Base-by-base conservation (phyloP, 2,329 filamentous ascomycete genomes). In the Dothiorella sarmentorum region DNA sequence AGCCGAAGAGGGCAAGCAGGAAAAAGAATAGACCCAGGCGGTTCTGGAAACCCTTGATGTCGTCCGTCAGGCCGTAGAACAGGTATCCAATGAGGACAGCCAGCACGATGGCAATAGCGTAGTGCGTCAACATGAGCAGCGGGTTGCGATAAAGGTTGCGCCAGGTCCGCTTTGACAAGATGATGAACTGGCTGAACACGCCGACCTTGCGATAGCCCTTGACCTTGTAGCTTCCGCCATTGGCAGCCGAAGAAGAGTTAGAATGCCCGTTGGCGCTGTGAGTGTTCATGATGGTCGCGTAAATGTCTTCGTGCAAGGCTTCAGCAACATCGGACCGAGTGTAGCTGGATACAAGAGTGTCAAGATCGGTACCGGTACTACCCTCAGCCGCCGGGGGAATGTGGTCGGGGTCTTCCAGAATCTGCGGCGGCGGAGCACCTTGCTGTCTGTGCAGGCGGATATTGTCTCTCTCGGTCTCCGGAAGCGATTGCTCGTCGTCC, bases 11-110 rank as follows among this genome's bases (percentile, higher is more conserved):
- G 0, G 94, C 91, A 1, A 99, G 82, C 31, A 99, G 82, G 78
- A 99, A 99, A 79, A 99, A 96, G 82, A 99, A 99, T 13, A 99
- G 84, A 62, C 94, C 94, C 4, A 99, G 85, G 18, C 94, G 85
- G 73, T 99, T 99, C 73, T 99, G 94, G 82, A 99, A 99, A 31
- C 95, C 94, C 62, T 91, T 88, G 65, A 99, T 96, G 68, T 99
- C 92, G 68, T 96, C 91, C 0, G 92, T 96, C 47, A 99, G 80
- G 2, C 93, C 94, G 67, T 97, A 99, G 78, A 97, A 99, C 11
- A 99, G 82, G 74, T 90, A 97, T 3, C 94, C 94, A 2, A 93
- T 92, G 60, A 99, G 88, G 4, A 97, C 93, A 1, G 92, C 94
- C 5, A 99, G 83, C 0, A 97, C 77, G 61, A 99, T 97, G 7